phyloP scores from a whole-genome alignment of 805 yeast species.

The Schizosaccharomyces osmophilus region DNA sequence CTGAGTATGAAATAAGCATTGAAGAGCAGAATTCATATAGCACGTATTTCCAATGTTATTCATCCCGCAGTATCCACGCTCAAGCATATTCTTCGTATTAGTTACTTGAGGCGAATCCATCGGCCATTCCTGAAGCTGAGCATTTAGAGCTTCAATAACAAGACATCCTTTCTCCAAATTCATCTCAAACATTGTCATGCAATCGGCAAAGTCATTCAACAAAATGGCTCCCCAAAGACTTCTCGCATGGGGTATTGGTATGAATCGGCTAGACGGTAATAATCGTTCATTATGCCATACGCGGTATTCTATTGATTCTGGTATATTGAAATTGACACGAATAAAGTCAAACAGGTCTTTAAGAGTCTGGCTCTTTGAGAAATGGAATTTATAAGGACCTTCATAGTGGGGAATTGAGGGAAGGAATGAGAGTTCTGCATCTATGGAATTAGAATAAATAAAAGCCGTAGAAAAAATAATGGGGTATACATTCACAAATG shows the following conservation, averaged over 20 bases:
- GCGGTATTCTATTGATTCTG: no score
- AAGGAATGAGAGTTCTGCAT: no score
- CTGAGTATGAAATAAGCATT: conserved; percentile 68
- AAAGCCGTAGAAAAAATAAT: not conserved
- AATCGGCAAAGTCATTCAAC: not conserved
- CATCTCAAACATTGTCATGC: not conserved
- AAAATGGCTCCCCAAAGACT: not conserved
- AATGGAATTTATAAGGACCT: no score
- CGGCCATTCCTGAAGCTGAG: not conserved
- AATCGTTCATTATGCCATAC: no score
- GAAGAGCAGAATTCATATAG: conserved; percentile 85
- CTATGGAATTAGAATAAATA: no score
- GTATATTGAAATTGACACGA: no score
- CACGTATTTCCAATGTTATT: conserved; percentile 72
- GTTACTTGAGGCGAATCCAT: not conserved
- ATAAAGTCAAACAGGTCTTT: no score
- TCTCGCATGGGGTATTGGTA: no score
- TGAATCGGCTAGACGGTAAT: no score
- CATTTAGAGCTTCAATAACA: not conserved
- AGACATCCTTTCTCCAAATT: not conserved
- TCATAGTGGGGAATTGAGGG: no score
- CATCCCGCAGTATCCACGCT: conserved; percentile 32
- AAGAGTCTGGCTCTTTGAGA: no score
- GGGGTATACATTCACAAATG: not conserved
- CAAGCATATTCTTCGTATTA: not conserved